These are phyloP conservation scores for Chlorella sp. DNA, from an alignment of 139 green algal genomes.

Conservation along the genomic window DNA sequence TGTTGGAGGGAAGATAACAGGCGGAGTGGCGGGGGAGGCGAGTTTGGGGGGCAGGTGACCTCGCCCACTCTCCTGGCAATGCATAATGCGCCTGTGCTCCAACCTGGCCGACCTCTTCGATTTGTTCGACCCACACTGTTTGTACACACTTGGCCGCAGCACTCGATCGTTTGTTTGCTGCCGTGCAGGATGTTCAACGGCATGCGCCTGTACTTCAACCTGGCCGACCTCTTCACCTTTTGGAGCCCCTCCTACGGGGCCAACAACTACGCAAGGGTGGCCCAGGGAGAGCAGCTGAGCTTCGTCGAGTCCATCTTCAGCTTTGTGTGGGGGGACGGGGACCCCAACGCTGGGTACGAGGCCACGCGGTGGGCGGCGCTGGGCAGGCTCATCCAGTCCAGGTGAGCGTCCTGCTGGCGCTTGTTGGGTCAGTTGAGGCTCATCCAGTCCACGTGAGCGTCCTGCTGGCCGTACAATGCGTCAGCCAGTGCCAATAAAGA, in stretches of 20 bases:
- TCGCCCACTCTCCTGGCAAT: too few relatives aligned
- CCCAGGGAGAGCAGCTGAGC: constrained; percentile 37
- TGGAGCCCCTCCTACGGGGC: constrained; percentile 54
- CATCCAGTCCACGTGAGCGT: constrained; percentile 34
- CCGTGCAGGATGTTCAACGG: too few relatives aligned
- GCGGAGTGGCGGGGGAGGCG: too few relatives aligned
- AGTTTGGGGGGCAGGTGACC: too few relatives aligned
- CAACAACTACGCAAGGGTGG: not conserved
- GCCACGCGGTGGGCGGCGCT: constrained; percentile 71
- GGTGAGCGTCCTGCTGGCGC: too few relatives aligned
- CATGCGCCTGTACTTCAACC: constrained; percentile 17
- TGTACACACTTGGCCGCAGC: too few relatives aligned
- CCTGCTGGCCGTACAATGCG: too few relatives aligned
- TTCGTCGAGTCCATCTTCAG: constrained; percentile 89
- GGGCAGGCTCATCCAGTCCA: constrained; percentile 36
- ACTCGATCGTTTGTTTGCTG: too few relatives aligned
- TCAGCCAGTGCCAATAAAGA: not conserved
- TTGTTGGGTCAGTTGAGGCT: constrained; percentile 10
- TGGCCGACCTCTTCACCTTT: constrained; percentile 51
- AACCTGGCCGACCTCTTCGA: constrained; percentile 47
- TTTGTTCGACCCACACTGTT: too few relatives aligned
- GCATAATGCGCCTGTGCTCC: constrained; percentile 16
- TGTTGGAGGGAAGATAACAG: too few relatives aligned
- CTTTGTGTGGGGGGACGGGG: constrained; percentile 96
- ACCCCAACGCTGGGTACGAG: constrained; percentile 85